Evolutionary conservation across 768 basidiomycete species (phyloP).

Genomic region (Boletus subcaerulescens): DNA sequence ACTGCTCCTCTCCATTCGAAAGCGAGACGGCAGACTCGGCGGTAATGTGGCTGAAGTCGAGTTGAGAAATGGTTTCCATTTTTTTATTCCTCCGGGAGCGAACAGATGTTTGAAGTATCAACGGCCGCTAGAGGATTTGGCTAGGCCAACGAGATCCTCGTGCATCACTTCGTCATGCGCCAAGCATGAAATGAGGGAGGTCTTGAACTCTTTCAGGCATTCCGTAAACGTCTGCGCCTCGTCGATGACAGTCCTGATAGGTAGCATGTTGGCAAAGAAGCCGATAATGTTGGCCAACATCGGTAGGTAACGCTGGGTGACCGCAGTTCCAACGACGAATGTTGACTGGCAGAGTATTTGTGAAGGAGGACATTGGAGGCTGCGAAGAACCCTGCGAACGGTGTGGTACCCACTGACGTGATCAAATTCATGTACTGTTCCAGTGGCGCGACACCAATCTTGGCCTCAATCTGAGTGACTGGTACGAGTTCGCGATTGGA

Average conservation of each 20-base stretch:
- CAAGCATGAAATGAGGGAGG: constrained; percentile 20
- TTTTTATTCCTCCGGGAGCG: constrained; percentile 30
- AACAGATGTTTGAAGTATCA: constrained; percentile 33
- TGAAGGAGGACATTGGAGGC: constrained; percentile 32
- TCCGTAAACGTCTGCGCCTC: constrained; percentile 25
- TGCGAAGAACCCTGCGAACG: constrained; percentile 32
- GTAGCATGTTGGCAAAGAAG: constrained; percentile 32
- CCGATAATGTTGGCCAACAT: constrained; percentile 27
- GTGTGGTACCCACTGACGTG: constrained; percentile 15
- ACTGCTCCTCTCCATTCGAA: constrained; percentile 29
- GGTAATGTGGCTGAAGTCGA: constrained; percentile 14
- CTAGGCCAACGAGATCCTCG: constrained; percentile 28
- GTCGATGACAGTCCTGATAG: constrained; percentile 27
- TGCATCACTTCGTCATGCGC: constrained; percentile 29
- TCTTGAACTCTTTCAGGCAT: constrained; percentile 24
- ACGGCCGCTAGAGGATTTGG: constrained; percentile 22
- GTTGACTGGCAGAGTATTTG: constrained; percentile 32
- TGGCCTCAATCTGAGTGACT: constrained; percentile 27
- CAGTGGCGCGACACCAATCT: constrained; percentile 15
- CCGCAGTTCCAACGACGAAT: constrained; percentile 29
- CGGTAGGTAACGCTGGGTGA: constrained; percentile 29
- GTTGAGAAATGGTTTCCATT: constrained; percentile 23
- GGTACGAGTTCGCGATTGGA: constrained; percentile 26
- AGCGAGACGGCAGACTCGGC: constrained; percentile 19
- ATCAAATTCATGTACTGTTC: constrained; percentile 21